A percentile compares a stretch with the other conserved stretches of the same genome.
Conservation (phyloP, 1,284 basidiomycete genomes). For the Gymnopus androsaceus region DNA sequence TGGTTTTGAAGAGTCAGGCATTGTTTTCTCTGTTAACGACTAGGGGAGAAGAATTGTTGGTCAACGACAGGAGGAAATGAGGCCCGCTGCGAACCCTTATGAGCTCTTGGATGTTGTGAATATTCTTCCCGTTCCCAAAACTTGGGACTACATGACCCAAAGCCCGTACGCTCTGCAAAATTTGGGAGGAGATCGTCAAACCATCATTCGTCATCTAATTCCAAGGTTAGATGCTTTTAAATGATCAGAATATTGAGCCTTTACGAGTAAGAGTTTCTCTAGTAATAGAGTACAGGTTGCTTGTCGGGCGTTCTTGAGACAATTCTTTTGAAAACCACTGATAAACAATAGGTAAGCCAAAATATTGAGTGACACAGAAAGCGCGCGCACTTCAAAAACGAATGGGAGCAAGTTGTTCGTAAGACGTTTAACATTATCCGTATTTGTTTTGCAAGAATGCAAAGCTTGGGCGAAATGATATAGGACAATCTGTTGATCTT, state of each 20-base stretch:
- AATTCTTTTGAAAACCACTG: conserved; percentile 38
- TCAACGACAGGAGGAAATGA: conserved; percentile 45
- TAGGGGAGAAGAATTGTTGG: conserved; percentile 50
- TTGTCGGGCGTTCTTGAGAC: conserved; percentile 34
- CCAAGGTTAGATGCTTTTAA: conserved; percentile 7
- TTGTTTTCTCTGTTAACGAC: conserved; percentile 39
- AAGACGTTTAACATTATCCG: conserved; percentile 34
- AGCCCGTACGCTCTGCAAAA: conserved; percentile 32
- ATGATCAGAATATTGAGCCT: not conserved
- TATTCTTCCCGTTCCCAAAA: conserved; percentile 37
- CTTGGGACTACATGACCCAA: conserved; percentile 41
- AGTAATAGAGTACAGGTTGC: conserved; percentile 42
- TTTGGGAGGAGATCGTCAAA: conserved; percentile 47
- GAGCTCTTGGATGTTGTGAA: conserved; percentile 53
- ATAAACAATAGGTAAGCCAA: not conserved
- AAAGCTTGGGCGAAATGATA: conserved; percentile 42
- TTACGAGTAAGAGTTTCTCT: conserved; percentile 22
- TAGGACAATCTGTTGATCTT: conserved; percentile 47
- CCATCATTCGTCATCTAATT: conserved; percentile 48
- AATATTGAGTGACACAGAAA: not conserved
- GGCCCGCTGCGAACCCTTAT: conserved; percentile 69
- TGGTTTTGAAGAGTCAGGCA: conserved; percentile 19
- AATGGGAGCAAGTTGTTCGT: conserved; percentile 49
- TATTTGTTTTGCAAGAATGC: conserved; percentile 24
- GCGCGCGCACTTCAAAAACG: conserved; percentile 49